phyloP scores from a whole-genome alignment of 2,329 filamentous ascomycete genomes.

The Cryoendolithus antarcticus region DNA sequence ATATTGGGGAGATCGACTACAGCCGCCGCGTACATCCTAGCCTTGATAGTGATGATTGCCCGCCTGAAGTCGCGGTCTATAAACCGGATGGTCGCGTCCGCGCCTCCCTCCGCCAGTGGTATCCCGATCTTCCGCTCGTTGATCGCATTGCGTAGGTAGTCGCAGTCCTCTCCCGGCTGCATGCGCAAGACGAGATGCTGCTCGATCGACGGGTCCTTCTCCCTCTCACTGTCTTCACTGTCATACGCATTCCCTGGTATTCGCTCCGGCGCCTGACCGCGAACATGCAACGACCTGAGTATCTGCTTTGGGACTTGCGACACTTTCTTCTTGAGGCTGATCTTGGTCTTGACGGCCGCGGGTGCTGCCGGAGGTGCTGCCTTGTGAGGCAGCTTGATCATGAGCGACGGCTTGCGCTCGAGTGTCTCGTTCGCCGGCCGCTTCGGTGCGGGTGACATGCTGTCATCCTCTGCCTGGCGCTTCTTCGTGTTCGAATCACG shows the following conservation, averaged over 20 bases:
- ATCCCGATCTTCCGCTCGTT: conserved; percentile 65
- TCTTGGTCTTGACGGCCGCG: conserved; percentile 2
- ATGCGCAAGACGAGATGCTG: conserved; percentile 84
- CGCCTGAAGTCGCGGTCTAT: conserved; percentile 61
- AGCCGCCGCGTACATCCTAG: conserved; percentile 60
- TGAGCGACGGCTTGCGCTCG: conserved; percentile 18
- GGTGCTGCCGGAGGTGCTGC: conserved; percentile 2
- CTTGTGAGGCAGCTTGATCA: conserved; percentile 23
- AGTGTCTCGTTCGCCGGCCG: conserved; percentile 13
- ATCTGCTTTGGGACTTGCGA: conserved; percentile 7
- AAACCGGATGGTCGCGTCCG: conserved; percentile 71
- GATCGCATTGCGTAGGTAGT: conserved; percentile 67
- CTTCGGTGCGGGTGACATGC: conserved; percentile 20
- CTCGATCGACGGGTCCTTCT: conserved; percentile 77
- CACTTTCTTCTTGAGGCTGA: conserved; percentile 6
- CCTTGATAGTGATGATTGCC: conserved; percentile 58
- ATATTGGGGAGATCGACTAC: conserved; percentile 79
- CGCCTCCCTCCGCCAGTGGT: conserved; percentile 50
- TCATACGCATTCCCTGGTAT: conserved; percentile 85
- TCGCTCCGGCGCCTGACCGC: conserved; percentile 53
- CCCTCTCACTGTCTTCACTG: conserved; percentile 84
- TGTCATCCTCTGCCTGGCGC: conserved; percentile 22
- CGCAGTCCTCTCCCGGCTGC: conserved; percentile 71
- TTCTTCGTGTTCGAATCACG: conserved; percentile 14
- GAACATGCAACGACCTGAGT: conserved; percentile 10